phyloP scores from a whole-genome alignment of 805 yeast genomes.

The Barnettozyma sp. region DNA sequence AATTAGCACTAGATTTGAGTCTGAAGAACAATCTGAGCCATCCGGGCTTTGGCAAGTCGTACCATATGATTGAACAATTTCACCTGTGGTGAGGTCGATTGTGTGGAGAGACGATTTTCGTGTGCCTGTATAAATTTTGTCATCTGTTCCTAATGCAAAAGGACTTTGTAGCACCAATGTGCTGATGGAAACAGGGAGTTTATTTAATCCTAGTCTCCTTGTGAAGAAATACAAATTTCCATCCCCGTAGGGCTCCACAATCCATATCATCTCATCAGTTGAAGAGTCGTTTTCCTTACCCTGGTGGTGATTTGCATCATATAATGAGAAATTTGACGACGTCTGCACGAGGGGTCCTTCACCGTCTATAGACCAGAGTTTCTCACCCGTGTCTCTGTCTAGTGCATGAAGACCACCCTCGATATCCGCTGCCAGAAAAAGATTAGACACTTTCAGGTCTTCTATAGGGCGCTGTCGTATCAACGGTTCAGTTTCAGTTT shows the following conservation, averaged over 20 bases:
- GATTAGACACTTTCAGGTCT: constrained; percentile 62
- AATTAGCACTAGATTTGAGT: constrained; percentile 40
- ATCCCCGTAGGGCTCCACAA: constrained; percentile 84
- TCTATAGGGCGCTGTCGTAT: constrained; percentile 40
- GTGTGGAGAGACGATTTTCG: constrained; percentile 70
- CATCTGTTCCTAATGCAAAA: constrained; percentile 61
- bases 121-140: constrained; percentile 83
- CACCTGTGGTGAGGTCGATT: constrained; percentile 69
- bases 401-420: constrained; percentile 86
- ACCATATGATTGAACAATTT: constrained; percentile 64
- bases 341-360: constrained; percentile 54
- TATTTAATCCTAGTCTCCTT: constrained; percentile 65
- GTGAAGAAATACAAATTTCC: constrained; percentile 81
- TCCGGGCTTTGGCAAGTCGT: constrained; percentile 16
- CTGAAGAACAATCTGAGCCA: constrained; percentile 1
- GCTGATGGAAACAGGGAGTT: constrained; percentile 72
- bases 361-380: constrained; percentile 70
- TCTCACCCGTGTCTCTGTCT: constrained; percentile 64
- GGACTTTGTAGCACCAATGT: constrained; percentile 81
- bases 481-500: neutral
- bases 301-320: constrained; percentile 7
- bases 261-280: constrained; percentile 51
- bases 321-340: constrained; percentile 17
- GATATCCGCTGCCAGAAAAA: constrained; percentile 67
- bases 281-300: constrained; percentile 1